These are phyloP conservation scores for Pholiota adiposa DNA, from an alignment of 1,284 basidiomycete genomes.

Conservation along the genomic window DNA sequence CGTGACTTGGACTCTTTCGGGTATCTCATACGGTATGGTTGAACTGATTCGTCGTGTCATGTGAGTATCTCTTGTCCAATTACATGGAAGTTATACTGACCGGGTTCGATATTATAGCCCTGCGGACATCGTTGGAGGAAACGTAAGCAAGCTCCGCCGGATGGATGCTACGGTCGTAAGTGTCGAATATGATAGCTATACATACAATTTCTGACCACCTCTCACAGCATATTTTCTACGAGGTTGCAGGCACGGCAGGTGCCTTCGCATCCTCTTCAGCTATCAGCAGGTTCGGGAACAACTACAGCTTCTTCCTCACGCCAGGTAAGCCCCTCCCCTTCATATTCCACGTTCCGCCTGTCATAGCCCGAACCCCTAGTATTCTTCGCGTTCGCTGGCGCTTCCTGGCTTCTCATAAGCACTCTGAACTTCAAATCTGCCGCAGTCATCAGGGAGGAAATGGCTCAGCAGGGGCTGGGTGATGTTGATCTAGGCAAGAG, in stretches of 20 bases:
- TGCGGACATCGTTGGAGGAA: constrained; percentile 36
- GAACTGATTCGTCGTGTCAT: constrained; percentile 39
- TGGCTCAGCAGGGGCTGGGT: constrained; percentile 24
- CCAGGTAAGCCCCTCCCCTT: constrained; percentile 17
- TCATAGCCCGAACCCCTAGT: constrained; percentile 9
- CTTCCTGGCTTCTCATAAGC: constrained; percentile 29
- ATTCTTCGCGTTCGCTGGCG: constrained; percentile 30
- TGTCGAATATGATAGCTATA: background rate
- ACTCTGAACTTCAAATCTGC: constrained; percentile 26
- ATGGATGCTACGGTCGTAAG: constrained; percentile 36
- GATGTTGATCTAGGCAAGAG: constrained; percentile 21
- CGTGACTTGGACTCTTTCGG: constrained; percentile 34
- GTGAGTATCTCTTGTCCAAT: constrained; percentile 15
- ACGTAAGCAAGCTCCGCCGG: constrained; percentile 33
- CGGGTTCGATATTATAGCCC: constrained; percentile 28
- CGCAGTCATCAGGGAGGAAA: constrained; percentile 19
- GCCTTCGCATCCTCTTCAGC: constrained; percentile 34
- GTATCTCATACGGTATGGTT: constrained; percentile 37
- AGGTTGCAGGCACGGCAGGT: constrained; percentile 33
- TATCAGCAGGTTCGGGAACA: constrained; percentile 36
- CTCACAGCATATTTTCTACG: constrained; percentile 35
- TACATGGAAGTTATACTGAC: background rate
- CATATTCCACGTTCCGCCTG: too few relatives aligned
- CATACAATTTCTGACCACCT: background rate
- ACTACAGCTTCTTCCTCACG: constrained; percentile 37